Conservation (phyloP, 495 filamentous ascomycete genomes). For the Neurospora sp. region DNA sequence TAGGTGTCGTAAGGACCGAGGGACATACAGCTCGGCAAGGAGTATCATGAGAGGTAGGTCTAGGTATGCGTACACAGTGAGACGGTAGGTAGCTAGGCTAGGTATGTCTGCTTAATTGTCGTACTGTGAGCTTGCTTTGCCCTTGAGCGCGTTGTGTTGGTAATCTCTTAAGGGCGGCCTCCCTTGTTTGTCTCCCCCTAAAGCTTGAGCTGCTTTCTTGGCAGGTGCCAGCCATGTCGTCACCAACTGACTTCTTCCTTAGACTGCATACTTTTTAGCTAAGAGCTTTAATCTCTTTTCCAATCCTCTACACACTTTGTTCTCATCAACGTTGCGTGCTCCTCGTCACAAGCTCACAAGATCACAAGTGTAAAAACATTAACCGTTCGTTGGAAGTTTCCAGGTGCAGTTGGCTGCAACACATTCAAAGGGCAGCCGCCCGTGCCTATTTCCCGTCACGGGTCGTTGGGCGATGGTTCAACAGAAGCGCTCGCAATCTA, state of each 20-base stretch:
- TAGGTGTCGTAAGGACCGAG: not conserved
- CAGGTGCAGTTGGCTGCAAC: not conserved
- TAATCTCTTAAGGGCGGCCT: not conserved
- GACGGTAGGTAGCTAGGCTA: not conserved
- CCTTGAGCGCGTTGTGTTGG: not conserved
- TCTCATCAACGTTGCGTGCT: not conserved
- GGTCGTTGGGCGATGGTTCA: not conserved
- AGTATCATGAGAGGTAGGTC: not conserved
- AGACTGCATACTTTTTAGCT: not conserved
- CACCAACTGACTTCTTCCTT: not conserved
- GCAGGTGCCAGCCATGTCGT: not conserved
- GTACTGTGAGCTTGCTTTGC: not conserved
- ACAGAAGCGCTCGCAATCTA: not conserved
- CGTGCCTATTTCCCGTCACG: not conserved
- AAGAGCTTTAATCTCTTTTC: not conserved
- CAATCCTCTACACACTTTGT: not conserved
- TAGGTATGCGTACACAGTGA: not conserved
- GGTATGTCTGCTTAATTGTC: not conserved
- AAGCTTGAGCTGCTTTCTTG: not conserved
- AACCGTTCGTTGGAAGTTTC: not conserved
- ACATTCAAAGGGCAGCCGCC: not conserved
- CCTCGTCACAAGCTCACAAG: not conserved
- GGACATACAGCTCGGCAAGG: not conserved
- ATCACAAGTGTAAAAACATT: not conserved
- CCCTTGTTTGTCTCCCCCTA: not conserved